Conservation (phyloP, 2,329 filamentous ascomycete species). For the Xylaria arbuscula region DNA sequence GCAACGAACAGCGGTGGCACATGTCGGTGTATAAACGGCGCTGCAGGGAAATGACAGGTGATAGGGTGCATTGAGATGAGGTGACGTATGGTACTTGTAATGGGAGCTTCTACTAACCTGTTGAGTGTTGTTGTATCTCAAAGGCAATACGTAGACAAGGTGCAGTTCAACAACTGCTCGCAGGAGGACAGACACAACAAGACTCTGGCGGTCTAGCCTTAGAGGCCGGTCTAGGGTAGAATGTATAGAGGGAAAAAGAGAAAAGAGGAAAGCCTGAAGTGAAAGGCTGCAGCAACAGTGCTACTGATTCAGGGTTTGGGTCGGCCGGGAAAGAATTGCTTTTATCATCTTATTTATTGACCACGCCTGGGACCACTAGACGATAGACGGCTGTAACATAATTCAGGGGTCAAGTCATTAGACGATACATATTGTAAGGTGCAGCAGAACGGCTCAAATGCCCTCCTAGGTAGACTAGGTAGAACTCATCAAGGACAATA, state of each 20-base stretch:
- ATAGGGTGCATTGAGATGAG: slow-evolving; percentile 1
- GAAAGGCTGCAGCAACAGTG: slow-evolving; percentile 16
- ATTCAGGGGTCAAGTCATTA: slow-evolving; percentile 28
- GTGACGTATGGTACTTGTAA: slow-evolving; percentile 14
- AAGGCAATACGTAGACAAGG: slow-evolving; percentile 8
- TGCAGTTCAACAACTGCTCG: slow-evolving; percentile 8
- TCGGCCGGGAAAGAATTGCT: slow-evolving; percentile 19
- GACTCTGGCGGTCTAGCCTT: slow-evolving; percentile 4
- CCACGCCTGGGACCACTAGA: slow-evolving; percentile 16
- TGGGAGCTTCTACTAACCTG: slow-evolving; percentile 14
- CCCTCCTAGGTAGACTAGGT: slow-evolving; percentile 7
- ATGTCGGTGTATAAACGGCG: slow-evolving; percentile 29
- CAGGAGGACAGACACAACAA: slow-evolving; percentile 14
- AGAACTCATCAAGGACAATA: slow-evolving; percentile 1
- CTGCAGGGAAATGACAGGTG: slow-evolving; percentile 18
- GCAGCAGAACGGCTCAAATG: slow-evolving; percentile 12
- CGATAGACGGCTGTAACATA: slow-evolving; percentile 27
- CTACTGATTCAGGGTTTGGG: slow-evolving; percentile 27
- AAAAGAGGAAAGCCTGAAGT: not conserved
- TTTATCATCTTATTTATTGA: slow-evolving; percentile 32
- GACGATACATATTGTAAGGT: not conserved
- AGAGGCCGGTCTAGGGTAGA: not conserved
- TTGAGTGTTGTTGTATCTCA: slow-evolving; percentile 4
- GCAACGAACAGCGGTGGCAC: slow-evolving; percentile 13
- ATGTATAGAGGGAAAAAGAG: not conserved